Percentiles rank a stretch among this genome's conserved stretches.
These are phyloP conservation scores for Sabuloglossum arenarium DNA, from an alignment of 495 filamentous ascomycete species.

Conservation along the genomic window DNA sequence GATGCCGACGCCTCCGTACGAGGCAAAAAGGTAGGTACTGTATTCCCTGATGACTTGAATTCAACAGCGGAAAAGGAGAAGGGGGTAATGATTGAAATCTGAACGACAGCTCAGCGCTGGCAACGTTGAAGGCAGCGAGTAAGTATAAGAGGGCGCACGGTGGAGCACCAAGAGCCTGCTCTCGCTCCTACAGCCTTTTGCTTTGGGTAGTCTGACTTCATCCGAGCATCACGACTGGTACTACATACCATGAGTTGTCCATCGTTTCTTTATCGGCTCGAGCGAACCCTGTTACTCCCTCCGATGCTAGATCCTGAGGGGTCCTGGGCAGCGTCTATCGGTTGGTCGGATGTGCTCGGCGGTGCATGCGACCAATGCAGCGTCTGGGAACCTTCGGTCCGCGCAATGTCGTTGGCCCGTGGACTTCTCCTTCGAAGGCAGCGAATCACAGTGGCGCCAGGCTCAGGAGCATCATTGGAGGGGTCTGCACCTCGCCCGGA, in stretches of 20 bases:
- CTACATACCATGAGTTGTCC: neutral
- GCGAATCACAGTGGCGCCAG: neutral
- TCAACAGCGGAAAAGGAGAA: neutral
- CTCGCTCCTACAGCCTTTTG: neutral
- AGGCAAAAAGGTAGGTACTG: neutral
- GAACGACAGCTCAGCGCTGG: neutral
- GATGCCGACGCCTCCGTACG: neutral
- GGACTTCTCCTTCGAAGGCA: neutral
- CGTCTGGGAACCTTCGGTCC: neutral
- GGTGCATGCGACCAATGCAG: neutral
- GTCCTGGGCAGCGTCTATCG: neutral
- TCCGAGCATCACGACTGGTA: neutral
- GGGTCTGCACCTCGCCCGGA: neutral
- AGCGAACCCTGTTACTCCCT: neutral
- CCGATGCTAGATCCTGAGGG: neutral
- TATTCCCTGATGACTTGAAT: neutral
- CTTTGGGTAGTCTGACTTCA: neutral
- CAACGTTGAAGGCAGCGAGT: neutral
- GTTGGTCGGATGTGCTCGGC: neutral
- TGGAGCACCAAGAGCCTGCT: neutral
- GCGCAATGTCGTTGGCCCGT: neutral
- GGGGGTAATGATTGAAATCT: neutral
- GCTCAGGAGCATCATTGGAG: neutral
- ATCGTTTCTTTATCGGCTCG: neutral
- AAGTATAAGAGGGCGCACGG: neutral